Evolutionary conservation across 441 rosid genomes (phyloP), one percentile per base, ranked within the genome.

Genomic region (Kokia cookei): DNA sequence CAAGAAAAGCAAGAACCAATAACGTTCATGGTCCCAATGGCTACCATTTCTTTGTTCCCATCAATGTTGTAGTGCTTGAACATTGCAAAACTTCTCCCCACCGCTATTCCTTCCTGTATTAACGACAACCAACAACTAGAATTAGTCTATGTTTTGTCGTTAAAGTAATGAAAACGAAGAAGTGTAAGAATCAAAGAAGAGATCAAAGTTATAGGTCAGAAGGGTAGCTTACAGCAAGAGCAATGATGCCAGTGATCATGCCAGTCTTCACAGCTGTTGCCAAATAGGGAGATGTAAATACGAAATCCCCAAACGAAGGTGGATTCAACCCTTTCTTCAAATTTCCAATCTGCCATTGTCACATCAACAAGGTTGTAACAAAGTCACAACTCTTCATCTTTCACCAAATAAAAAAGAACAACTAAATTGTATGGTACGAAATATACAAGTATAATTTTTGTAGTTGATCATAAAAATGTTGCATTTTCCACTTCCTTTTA

Each of bases 41-140:
- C 99, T 45, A 96, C 89, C 99, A 93, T 96, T 81, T 96, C 99
- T 83, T 96, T 96, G 88, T 96, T 93, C 3, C 98, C 99, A 73
- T 96, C 98, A 15, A 96, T 90, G 76, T 93, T 88, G 84, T 96
- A 96, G 65, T 93, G 88, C 84, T 93, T 96, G 83, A 87, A 91
- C 98, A 92, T 86, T 0, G 99, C 87, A 64, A 96, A 96, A 72
- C 99, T 96, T 82, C 99, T 87, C 14, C 99, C 99, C 0, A 96
- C 98, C 0, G 99, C 99, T 75, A 96, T 92, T 72, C 99, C 98
- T 87, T 96, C 99, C 99, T 93, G 83, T 60, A 68, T 65, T 13
- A 13, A 13, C 15, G 40, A 14, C 42, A 60, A 11, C 37, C 47
- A 66, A 27, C 62, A 19, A 40, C 14, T 68, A 42, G n/a, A 63